Evolutionary conservation across 1,284 basidiomycete species (phyloP).

Genomic region (Austroboletus novae-zelandiae): DNA sequence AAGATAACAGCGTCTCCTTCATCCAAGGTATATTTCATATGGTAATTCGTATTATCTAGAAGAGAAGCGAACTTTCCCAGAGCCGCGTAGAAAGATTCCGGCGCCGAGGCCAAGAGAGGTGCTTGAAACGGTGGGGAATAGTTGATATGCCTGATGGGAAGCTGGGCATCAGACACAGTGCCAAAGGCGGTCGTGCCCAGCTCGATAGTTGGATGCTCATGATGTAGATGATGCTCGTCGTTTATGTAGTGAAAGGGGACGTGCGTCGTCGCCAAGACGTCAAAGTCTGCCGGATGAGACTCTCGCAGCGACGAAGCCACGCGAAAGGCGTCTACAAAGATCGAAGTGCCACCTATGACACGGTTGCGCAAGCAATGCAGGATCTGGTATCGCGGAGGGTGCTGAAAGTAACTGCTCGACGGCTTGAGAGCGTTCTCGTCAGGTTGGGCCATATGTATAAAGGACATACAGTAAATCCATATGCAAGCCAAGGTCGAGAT

Average conservation of each 20-base stretch:
- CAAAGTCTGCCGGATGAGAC: conserved; percentile 53
- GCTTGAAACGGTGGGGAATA: conserved; percentile 97
- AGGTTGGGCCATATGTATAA: background rate
- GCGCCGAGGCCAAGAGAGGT: conserved; percentile 54
- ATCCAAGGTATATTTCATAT: conserved; percentile 66
- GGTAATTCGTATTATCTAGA: conserved; percentile 55
- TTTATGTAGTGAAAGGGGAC: conserved; percentile 92
- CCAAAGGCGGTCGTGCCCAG: conserved; percentile 8
- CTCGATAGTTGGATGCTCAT: conserved; percentile 13
- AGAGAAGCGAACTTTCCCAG: conserved; percentile 62
- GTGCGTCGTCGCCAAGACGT: conserved; percentile 56
- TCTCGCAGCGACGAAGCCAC: conserved; percentile 62
- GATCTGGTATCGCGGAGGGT: conserved; percentile 89
- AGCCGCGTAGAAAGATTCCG: conserved; percentile 62
- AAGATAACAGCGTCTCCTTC: conserved; percentile 92
- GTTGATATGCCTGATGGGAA: conserved; percentile 67
- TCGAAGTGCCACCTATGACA: conserved; percentile 70
- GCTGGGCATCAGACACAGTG: background rate
- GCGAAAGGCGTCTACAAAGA: conserved; percentile 84
- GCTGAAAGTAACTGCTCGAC: conserved; percentile 72
- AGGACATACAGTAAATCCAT: conserved; percentile 84
- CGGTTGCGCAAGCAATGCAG: conserved; percentile 86
- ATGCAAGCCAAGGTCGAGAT: conserved; percentile 85
- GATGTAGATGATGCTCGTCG: conserved; percentile 83
- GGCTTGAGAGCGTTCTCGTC: conserved; percentile 1